Base-by-base conservation (phyloP, 768 basidiomycete species). In the Lyophyllum semitale region DNA sequence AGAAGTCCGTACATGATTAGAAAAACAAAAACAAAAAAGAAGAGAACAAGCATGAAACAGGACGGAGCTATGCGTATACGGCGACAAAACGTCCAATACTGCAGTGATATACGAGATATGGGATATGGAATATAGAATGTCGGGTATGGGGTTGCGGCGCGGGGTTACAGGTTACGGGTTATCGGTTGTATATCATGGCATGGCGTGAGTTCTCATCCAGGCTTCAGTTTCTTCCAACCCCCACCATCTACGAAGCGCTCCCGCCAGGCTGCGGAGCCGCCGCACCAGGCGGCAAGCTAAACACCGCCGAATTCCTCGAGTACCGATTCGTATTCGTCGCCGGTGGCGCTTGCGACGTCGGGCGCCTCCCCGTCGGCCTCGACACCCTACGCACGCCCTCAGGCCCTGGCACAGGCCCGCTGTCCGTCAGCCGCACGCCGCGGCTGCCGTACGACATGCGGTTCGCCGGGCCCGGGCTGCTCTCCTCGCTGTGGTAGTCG, bases 341-440 rank as follows among this genome's bases (percentile, higher is more conserved):
- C 53, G 77, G 75, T 3, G 80, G 77, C 22, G 74, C 72, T 63
- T 88, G 86, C 29, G 88, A 84, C 25, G 82, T 76, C 13, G 86
- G 80, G 42, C 89, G 75, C 60, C 86, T 78, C 35, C 72, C 72
- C 8, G 75, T 65, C 44, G 80, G 84, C 63, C 91, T 76, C 44
- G 90, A 82, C 25, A 95, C 89, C 54, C 93, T 74, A 37, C 93
- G 82, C 25, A 94, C 93, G 50, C 89, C 88, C 17, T 89, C 86
- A 8, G 85, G 81, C 32, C 82, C 82, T 37, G 90, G 87, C 2
- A 95, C 89, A 35, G 92, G 93, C 13, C 95, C 95, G 63, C 83
- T 74, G 61, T 98, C 95, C 51, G 82, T 83, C 53, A 98, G 71
- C 42, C 87, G 87, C 45, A 97, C 80, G 22, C 95, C 93, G 11